These are phyloP conservation scores for Tilletia walkeri DNA, from an alignment of 1,284 basidiomycete species.

Conservation along the genomic window DNA sequence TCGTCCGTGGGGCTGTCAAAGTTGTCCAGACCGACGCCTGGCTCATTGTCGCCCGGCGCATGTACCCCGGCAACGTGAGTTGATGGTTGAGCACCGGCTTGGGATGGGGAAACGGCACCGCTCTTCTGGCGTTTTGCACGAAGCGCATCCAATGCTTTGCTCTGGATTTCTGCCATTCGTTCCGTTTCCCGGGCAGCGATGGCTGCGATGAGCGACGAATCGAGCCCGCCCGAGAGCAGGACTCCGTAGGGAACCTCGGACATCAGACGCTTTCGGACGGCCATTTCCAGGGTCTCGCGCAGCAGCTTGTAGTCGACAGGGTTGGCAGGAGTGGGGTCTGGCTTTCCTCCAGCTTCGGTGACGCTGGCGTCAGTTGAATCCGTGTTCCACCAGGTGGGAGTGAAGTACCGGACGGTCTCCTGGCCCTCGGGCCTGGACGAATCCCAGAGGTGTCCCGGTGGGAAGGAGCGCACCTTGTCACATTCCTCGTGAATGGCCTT, in stretches of 20 bases:
- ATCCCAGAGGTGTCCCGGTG: conserved; percentile 79
- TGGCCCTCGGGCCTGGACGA: conserved; percentile 46
- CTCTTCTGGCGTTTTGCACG: conserved; percentile 23
- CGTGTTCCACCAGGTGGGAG: conserved; percentile 55
- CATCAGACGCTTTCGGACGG: conserved; percentile 95
- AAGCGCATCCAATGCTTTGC: conserved; percentile 64
- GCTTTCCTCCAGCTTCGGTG: background rate
- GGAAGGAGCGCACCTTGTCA: conserved; percentile 91
- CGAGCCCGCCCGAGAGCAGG: conserved; percentile 88
- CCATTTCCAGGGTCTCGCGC: conserved; percentile 76
- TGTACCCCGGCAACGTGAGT: conserved; percentile 3
- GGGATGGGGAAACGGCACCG: conserved; percentile 4
- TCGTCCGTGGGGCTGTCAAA: conserved; percentile 11
- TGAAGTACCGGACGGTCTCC: conserved; percentile 56
- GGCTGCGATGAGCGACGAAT: conserved; percentile 91
- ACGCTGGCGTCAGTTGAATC: conserved; percentile 61
- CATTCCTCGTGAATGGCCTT: conserved; percentile 90
- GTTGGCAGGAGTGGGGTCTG: conserved; percentile 63
- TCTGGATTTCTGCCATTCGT: conserved; percentile 62
- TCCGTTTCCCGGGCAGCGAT: conserved; percentile 97
- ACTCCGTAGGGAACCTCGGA: conserved; percentile 99
- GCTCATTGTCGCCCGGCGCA: conserved; percentile 14
- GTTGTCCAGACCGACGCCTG: conserved; percentile 12
- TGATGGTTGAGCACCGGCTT: background rate
- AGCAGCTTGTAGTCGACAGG: conserved; percentile 66